These are phyloP conservation scores for Alternaria sp. DNA, from an alignment of 2,329 filamentous ascomycete genomes.

Conservation along the genomic window DNA sequence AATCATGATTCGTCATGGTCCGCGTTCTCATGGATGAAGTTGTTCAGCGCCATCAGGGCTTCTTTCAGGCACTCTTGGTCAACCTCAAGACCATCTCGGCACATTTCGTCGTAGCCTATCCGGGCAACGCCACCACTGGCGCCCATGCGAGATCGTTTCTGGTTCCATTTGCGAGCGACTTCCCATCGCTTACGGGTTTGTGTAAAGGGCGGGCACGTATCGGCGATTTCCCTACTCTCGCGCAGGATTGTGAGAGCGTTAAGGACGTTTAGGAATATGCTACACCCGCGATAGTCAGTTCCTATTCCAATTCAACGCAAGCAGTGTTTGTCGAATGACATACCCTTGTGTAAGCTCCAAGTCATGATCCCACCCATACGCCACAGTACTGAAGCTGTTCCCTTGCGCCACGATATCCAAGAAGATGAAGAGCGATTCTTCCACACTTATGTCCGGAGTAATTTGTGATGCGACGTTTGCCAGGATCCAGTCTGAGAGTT, in stretches of 20 bases:
- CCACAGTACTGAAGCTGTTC: slow-evolving; percentile 45
- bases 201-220: slow-evolving; percentile 44
- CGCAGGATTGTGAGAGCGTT: slow-evolving; percentile 46
- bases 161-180: slow-evolving; percentile 41
- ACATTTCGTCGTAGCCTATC: slow-evolving; percentile 46
- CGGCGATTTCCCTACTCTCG: slow-evolving; percentile 42
- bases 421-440: slow-evolving; percentile 51
- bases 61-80: slow-evolving; percentile 44
- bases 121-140: slow-evolving; percentile 34
- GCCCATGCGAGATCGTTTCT: slow-evolving; percentile 41
- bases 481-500: slow-evolving; percentile 50
- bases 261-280: slow-evolving; percentile 49
- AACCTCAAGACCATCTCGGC: slow-evolving; percentile 45
- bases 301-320: not conserved
- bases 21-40: slow-evolving; percentile 50
- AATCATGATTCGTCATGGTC: slow-evolving; percentile 38
- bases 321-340: slow-evolving; percentile 18
- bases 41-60: slow-evolving; percentile 48
- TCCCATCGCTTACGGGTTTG: slow-evolving; percentile 45
- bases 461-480: slow-evolving; percentile 44
- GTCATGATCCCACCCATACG: slow-evolving; percentile 49
- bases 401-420: slow-evolving; percentile 50
- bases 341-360: slow-evolving; percentile 48
- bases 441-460: slow-evolving; percentile 45
- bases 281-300: slow-evolving; percentile 23